A percentile compares a stretch with the other conserved stretches of the same genome.
Conservation (phyloP, 2,329 filamentous ascomycete genomes). For the Lecanosticta acicola region DNA sequence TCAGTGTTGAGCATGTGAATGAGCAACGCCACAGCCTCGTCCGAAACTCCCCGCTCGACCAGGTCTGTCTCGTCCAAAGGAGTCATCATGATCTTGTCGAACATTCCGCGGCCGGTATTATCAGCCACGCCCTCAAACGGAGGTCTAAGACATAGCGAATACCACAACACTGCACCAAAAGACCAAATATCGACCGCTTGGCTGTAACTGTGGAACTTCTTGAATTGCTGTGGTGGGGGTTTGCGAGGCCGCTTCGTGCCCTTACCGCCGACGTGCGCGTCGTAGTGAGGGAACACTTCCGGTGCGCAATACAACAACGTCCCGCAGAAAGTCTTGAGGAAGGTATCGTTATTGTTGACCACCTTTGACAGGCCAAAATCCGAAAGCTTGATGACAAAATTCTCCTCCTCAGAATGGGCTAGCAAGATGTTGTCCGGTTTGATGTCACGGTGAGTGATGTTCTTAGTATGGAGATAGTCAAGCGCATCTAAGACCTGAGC, state of each 20-base stretch:
- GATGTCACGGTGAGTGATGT: conserved; percentile 96
- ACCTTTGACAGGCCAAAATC: conserved; percentile 97
- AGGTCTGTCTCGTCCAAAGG: conserved; percentile 63
- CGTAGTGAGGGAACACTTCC: conserved; percentile 84
- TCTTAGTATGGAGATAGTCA: conserved; percentile 76
- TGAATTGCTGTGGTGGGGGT: conserved; percentile 33
- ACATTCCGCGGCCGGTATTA: conserved; percentile 70
- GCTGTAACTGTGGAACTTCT: conserved; percentile 63
- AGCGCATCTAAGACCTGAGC: conserved; percentile 74
- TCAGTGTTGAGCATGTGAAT: conserved; percentile 74
- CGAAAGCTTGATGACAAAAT: conserved; percentile 77
- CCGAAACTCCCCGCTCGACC: conserved; percentile 53
- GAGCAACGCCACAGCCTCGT: conserved; percentile 67
- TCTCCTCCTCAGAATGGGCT: conserved; percentile 56
- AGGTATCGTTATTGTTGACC: conserved; percentile 74
- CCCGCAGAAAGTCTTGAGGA: conserved; percentile 92
- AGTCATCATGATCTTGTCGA: conserved; percentile 79
- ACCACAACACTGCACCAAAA: conserved; percentile 85
- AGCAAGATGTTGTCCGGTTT: conserved; percentile 98
- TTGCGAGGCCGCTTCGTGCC: conserved; percentile 56
- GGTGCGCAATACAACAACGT: conserved; percentile 94
- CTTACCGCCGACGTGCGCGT: conserved; percentile 56
- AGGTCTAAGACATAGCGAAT: conserved; percentile 69
- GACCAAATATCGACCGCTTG: conserved; percentile 97
- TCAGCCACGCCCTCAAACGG: conserved; percentile 76